Conservation (phyloP, 73 alveolate genomes). For the Paraurostyla sp. region DNA sequence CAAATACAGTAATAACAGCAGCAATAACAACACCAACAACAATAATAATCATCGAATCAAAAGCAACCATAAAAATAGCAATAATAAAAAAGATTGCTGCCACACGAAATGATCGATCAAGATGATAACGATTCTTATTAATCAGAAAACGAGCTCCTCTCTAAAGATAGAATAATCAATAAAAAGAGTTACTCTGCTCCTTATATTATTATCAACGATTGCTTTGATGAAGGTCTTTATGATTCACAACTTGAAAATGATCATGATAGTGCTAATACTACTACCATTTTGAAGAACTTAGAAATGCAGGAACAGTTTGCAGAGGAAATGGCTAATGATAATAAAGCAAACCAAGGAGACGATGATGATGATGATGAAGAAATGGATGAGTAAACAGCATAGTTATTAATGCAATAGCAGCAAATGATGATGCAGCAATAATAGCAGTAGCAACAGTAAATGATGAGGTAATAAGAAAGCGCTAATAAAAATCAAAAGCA, state of each 20-base stretch:
- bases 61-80: background rate
- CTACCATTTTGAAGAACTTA: background rate
- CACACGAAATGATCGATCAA: background rate
- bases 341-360: no score
- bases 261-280: conserved; percentile 35
- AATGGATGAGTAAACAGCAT: background rate
- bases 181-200: conserved; percentile 49
- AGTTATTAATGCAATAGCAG: background rate
- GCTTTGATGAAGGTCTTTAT: conserved; percentile 13
- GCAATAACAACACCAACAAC: background rate
- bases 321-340: background rate
- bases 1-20: background rate
- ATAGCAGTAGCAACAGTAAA: background rate
- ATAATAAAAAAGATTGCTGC: background rate
- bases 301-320: conserved; percentile 28
- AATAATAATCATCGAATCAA: background rate
- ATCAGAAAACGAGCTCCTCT: conserved; percentile 24
- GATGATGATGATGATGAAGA: no score
- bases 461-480: no score
- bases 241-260: conserved; percentile 15
- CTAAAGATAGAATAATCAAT: background rate
- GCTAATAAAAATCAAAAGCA: background rate
- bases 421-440: background rate
- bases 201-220: conserved; percentile 33
- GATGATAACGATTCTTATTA: conserved; percentile 25